Evolutionary conservation across 495 filamentous ascomycete genomes (phyloP).

Genomic region (Aspergillus nidulans): DNA sequence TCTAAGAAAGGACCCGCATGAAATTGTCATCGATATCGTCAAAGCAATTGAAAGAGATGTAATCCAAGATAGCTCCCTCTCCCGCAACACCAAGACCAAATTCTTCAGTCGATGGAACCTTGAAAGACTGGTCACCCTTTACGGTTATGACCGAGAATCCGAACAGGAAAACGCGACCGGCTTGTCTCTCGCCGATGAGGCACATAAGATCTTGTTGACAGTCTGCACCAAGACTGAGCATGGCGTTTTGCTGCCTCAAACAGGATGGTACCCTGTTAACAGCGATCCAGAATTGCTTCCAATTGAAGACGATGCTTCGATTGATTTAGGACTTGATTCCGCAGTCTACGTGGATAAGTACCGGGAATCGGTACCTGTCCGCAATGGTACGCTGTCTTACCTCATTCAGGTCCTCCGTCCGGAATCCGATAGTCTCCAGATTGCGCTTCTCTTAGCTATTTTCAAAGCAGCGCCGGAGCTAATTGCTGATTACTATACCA

Average conservation of each 20-base stretch:
- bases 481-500: slow-evolving; percentile 76
- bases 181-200: slow-evolving; percentile 49
- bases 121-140: slow-evolving; percentile 65
- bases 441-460: slow-evolving; percentile 71
- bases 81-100: slow-evolving; percentile 63
- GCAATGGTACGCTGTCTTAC: slow-evolving; percentile 67
- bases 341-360: slow-evolving; percentile 62
- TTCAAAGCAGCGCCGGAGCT: slow-evolving; percentile 80
- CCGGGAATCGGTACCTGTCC: slow-evolving; percentile 60
- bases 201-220: slow-evolving; percentile 66
- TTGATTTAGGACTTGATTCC: slow-evolving; percentile 67
- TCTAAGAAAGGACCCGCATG: slow-evolving; percentile 67
- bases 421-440: slow-evolving; percentile 74
- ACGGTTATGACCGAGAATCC: slow-evolving; percentile 52
- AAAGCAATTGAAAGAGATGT: slow-evolving; percentile 59
- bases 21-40: slow-evolving; percentile 64
- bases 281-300: slow-evolving; percentile 49
- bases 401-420: slow-evolving; percentile 79
- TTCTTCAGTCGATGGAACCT: slow-evolving; percentile 69
- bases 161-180: slow-evolving; percentile 33
- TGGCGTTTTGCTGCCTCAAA: slow-evolving; percentile 64
- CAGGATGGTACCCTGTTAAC: slow-evolving; percentile 70
- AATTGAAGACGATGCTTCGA: slow-evolving; percentile 41
- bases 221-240: slow-evolving; percentile 66
- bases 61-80: slow-evolving; percentile 63